Percentiles rank a stretch among this genome's conserved stretches.
phyloP scores from a whole-genome alignment of 805 yeast species.

The Saturnispora zaruensis region DNA sequence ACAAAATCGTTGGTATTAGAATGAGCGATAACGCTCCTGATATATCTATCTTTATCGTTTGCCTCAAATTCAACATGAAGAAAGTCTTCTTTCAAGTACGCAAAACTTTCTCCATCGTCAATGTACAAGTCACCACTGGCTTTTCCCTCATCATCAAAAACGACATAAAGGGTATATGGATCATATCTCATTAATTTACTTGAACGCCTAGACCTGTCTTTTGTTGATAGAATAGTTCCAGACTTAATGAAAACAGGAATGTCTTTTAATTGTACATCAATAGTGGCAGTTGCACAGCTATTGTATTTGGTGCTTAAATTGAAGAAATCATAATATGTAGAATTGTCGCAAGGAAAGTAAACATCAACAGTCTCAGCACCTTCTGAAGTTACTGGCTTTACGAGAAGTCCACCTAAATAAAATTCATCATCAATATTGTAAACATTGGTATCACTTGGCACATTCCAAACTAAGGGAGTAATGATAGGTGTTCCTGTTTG shows the following conservation, averaged over 20 bases:
- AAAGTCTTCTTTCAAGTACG: slow-evolving; percentile 43
- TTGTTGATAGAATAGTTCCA: slow-evolving; percentile 64
- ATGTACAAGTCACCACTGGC: slow-evolving; percentile 52
- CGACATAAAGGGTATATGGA: slow-evolving; percentile 70
- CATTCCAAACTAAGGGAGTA: slow-evolving; percentile 55
- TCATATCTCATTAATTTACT: slow-evolving; percentile 66
- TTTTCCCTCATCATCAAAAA: slow-evolving; percentile 37
- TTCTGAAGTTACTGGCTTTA: slow-evolving; percentile 69
- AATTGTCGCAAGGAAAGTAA: slow-evolving; percentile 44
- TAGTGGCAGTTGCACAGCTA: slow-evolving; percentile 31
- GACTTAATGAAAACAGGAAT: slow-evolving; percentile 71
- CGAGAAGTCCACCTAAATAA: slow-evolving; percentile 62
- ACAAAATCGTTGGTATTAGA: slow-evolving; percentile 19
- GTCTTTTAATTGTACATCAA: slow-evolving; percentile 43
- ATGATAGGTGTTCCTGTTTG: slow-evolving; percentile 60
- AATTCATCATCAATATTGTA: slow-evolving; percentile 76
- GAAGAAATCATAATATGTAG: slow-evolving; percentile 48
- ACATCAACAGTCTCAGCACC: slow-evolving; percentile 34
- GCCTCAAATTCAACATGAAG: slow-evolving; percentile 35
- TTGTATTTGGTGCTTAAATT: slow-evolving; percentile 25
- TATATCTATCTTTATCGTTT: slow-evolving; percentile 25
- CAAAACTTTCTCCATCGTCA: slow-evolving; percentile 79
- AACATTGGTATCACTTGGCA: slow-evolving; percentile 37
- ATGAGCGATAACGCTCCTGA: slow-evolving; percentile 24
- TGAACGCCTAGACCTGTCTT: slow-evolving; percentile 73